Base-by-base conservation (phyloP, 768 basidiomycete species). In the Macrocybe gigantea region DNA sequence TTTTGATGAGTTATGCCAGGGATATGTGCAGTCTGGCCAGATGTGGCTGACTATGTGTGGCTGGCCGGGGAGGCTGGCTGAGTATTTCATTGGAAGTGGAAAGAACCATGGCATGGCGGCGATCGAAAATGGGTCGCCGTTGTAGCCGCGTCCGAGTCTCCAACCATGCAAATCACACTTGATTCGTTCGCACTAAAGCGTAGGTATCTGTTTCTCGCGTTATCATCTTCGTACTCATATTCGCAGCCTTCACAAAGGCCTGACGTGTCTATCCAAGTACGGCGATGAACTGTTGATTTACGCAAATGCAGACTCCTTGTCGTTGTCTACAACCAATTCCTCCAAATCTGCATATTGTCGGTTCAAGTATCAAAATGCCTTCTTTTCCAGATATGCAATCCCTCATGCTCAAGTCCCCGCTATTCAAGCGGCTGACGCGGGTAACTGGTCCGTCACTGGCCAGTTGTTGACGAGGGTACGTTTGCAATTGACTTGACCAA, bases 311-410 rank as follows among this genome's bases (percentile, higher is more conserved):
- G 81, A 84, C 33, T 64, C 68, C 33, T 60, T 93, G 32, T 73
- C 81, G 5, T 62, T 93, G 29, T 88, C 85, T 45, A 70, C 83
- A 2, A 88, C 85, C 15, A 93, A 92, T 64, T 81, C 84, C 3
- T 83, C 89, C 5, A 78, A 83, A 58, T 86, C 90, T 35, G 89
- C 90, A 8, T 92, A 87, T 58, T 85, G 82, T 63, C 78, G 86
- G 10, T 85, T 92, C 69, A 82, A 78, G 60, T 88, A 84, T 54
- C 70, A 71, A 7, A 76, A 69, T 36, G 66, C 72, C 34, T 90
- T 88, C 66, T 93, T 93, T 60, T 79, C 79, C 22, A 80, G 74
- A 49, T 92, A 86, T 55, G 70, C 60, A 35, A 63, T 85, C 8
- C 70, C 45, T 33, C 40, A 39, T 42, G 45, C 45, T 10, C 55